Evolutionary conservation across 495 filamentous ascomycete genomes (phyloP).

Genomic region (Penicillium subrubescens): DNA sequence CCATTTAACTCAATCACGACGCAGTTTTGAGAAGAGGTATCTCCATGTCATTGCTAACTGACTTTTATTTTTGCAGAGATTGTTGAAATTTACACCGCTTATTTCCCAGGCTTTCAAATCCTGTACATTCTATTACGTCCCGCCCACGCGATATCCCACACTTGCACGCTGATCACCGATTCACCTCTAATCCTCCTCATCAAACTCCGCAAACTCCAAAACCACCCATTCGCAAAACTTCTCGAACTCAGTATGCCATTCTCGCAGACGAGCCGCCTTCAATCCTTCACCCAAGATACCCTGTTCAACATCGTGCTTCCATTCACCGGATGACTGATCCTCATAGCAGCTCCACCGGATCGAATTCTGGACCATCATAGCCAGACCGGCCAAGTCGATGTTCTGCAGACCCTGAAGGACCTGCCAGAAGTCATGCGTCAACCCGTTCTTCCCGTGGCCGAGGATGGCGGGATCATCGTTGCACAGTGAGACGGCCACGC

Average conservation of each 20-base stretch:
- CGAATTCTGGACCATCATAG: conserved; percentile 87
- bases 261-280: conserved; percentile 69
- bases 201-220: conserved; percentile 70
- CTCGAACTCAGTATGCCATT: conserved; percentile 84
- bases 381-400: conserved; percentile 69
- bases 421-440: conserved; percentile 92
- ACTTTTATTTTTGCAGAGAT: neutral
- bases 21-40: neutral
- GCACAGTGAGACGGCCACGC: conserved; percentile 65
- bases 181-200: conserved; percentile 33
- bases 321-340: conserved; percentile 68
- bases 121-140: neutral
- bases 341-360: conserved; percentile 88
- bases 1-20: neutral
- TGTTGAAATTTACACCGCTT: conserved; percentile 1
- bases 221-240: conserved; percentile 91
- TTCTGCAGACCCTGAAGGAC: conserved; percentile 84
- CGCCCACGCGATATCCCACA: neutral
- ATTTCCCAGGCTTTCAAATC: neutral
- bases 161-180: neutral
- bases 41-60: neutral
- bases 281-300: conserved; percentile 73
- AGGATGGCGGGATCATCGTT: conserved; percentile 87
- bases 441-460: conserved; percentile 72
- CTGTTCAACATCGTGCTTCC: conserved; percentile 69